A percentile compares a stretch with the other conserved stretches of the same genome.
These are phyloP conservation scores for Termitomyces sp. DNA, from an alignment of 768 basidiomycete species.

Conservation along the genomic window DNA sequence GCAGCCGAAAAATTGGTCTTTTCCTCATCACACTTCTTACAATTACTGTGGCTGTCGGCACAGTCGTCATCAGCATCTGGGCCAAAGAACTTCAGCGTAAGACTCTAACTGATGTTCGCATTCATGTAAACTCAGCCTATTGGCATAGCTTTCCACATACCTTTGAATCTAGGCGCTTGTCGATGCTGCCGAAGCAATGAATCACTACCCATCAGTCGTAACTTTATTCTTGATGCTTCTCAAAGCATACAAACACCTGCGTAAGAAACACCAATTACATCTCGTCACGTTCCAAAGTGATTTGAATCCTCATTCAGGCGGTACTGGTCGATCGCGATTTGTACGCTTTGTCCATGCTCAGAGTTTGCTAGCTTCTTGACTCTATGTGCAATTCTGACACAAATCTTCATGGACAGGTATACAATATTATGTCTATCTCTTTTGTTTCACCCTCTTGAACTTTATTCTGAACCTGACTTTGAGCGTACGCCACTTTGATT, in stretches of 20 bases:
- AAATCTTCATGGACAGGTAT: not conserved
- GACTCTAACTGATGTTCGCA: not conserved
- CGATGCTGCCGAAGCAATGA: not conserved
- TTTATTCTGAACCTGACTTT: not conserved
- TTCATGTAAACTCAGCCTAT: not conserved
- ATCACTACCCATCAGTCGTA: too few relatives aligned
- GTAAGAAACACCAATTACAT: not conserved
- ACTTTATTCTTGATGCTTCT: not conserved
- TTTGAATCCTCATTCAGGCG: too few relatives aligned
- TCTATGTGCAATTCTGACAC: not conserved
- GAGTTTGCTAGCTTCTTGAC: not conserved
- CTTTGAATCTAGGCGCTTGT: not conserved
- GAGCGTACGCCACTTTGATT: not conserved
- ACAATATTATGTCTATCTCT: not conserved
- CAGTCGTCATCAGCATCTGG: not conserved
- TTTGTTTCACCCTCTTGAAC: not conserved
- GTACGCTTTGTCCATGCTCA: not conserved
- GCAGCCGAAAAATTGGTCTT: not conserved
- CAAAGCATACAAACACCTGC: not conserved
- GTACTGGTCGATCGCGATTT: not conserved
- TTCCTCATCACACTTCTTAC: not conserved
- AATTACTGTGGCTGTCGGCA: not conserved
- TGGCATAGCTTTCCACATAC: not conserved
- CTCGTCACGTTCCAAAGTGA: not conserved
- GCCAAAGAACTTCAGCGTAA: not conserved